Evolutionary conservation across 139 green algal species (phyloP).

Genomic region (Micromonas commoda): DNA sequence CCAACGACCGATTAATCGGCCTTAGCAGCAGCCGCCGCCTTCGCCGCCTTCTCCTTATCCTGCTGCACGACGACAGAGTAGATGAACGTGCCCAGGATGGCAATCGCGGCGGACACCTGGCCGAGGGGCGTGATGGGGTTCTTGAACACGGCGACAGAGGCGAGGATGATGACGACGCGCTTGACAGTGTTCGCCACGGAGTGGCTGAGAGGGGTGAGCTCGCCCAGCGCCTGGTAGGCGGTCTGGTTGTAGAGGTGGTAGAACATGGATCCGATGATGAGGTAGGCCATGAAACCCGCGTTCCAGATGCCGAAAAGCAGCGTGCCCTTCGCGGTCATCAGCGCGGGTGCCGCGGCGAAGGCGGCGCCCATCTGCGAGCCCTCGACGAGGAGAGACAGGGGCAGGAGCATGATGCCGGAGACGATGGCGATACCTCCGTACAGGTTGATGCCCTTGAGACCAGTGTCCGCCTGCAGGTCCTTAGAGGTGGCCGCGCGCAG

Average conservation of each 20-base stretch:
- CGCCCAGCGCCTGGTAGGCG: slow-evolving; percentile 26
- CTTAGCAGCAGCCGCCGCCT: no score
- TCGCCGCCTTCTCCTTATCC: neutral
- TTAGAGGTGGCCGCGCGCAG: slow-evolving; percentile 47
- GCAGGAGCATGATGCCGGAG: slow-evolving; percentile 29
- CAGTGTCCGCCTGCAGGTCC: slow-evolving; percentile 21
- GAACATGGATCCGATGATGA: slow-evolving; percentile 3
- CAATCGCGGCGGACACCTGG: slow-evolving; percentile 62
- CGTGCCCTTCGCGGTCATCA: neutral
- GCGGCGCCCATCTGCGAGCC: neutral
- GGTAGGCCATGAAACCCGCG: neutral
- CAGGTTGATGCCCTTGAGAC: slow-evolving; percentile 40
- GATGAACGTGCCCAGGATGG: slow-evolving; percentile 79
- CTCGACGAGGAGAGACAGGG: slow-evolving; percentile 26
- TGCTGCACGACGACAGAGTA: slow-evolving; percentile 49
- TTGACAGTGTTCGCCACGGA: slow-evolving; percentile 62
- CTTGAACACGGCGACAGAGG: slow-evolving; percentile 83
- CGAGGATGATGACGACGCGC: slow-evolving; percentile 90
- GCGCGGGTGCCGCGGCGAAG: neutral
- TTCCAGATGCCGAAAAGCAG: slow-evolving; percentile 2
- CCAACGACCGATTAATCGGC: no score
- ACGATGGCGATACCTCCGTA: slow-evolving; percentile 39
- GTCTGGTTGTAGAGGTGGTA: slow-evolving; percentile 25
- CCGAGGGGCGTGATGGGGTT: slow-evolving; percentile 73
- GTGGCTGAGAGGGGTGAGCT: slow-evolving; percentile 33